Evolutionary conservation across 139 green algal species (phyloP).

Genomic region (Tetradesmus obliquus): DNA sequence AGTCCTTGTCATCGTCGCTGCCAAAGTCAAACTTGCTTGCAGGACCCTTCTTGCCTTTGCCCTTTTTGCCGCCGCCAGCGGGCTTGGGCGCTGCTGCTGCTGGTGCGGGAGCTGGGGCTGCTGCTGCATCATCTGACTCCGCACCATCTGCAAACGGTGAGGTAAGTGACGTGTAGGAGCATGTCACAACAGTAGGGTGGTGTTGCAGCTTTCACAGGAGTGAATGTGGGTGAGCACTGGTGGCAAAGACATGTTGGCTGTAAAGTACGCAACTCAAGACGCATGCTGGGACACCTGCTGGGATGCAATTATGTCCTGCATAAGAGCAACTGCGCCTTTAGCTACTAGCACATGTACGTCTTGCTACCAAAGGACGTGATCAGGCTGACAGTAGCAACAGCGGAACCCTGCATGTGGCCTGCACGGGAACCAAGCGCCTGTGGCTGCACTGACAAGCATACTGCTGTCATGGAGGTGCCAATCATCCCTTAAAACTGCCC

Average conservation of each 20-base stretch:
- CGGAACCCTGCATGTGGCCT: background rate
- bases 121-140: background rate
- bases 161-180: background rate
- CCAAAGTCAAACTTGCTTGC: conserved; percentile 60
- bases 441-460: background rate
- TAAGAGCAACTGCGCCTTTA: no score
- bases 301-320: background rate
- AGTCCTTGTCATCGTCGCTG: conserved; percentile 61
- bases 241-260: no score
- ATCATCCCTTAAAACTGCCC: background rate
- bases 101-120: conserved; percentile 19
- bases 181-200: background rate
- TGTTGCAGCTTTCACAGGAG: background rate
- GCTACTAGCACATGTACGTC: no score
- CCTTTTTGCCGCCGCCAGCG: conserved; percentile 70
- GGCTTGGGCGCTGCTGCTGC: conserved; percentile 21
- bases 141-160: background rate
- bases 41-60: conserved; percentile 73
- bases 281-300: background rate
- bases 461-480: background rate
- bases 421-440: background rate
- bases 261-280: no score
- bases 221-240: background rate
- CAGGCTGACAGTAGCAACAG: background rate
- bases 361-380: no score